Conservation (phyloP, 2,329 filamentous ascomycete species). For the Phoma herbarum region DNA sequence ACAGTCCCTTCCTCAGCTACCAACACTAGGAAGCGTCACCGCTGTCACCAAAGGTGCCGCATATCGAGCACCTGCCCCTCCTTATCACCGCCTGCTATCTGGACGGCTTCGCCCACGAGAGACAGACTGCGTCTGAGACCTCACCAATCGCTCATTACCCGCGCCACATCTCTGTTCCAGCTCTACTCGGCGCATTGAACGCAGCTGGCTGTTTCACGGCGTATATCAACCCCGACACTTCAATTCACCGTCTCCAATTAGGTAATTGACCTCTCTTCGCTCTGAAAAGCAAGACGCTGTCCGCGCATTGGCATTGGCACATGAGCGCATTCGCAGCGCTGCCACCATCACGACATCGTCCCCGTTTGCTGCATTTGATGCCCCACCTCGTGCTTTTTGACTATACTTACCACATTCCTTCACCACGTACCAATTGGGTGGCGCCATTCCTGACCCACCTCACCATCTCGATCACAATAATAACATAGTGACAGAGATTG, state of each 20-base stretch:
- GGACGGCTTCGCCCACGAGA: slow-evolving; percentile 29
- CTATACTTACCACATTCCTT: slow-evolving; percentile 41
- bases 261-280: slow-evolving; percentile 27
- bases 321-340: slow-evolving; percentile 14
- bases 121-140: slow-evolving; percentile 39
- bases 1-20: slow-evolving; percentile 28
- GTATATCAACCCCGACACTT: slow-evolving; percentile 26
- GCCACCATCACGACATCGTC: slow-evolving; percentile 14
- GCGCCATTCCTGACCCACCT: slow-evolving; percentile 38
- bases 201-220: slow-evolving; percentile 37
- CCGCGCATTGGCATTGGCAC: slow-evolving; percentile 2
- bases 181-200: slow-evolving; percentile 24
- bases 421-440: slow-evolving; percentile 26
- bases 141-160: slow-evolving; percentile 12
- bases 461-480: slow-evolving; percentile 40
- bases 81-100: slow-evolving; percentile 15
- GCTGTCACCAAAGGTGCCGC: slow-evolving; percentile 15
- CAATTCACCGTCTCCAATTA: slow-evolving; percentile 33
- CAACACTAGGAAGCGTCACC: slow-evolving; percentile 28
- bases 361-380: slow-evolving; percentile 36
- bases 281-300: slow-evolving; percentile 10
- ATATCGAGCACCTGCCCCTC: slow-evolving; percentile 21
- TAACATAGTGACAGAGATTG: slow-evolving; percentile 34
- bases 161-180: slow-evolving; percentile 30
- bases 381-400: slow-evolving; percentile 39